phyloP scores from a whole-genome alignment of 257 asterid species.

The Fraxinus excelsior region DNA sequence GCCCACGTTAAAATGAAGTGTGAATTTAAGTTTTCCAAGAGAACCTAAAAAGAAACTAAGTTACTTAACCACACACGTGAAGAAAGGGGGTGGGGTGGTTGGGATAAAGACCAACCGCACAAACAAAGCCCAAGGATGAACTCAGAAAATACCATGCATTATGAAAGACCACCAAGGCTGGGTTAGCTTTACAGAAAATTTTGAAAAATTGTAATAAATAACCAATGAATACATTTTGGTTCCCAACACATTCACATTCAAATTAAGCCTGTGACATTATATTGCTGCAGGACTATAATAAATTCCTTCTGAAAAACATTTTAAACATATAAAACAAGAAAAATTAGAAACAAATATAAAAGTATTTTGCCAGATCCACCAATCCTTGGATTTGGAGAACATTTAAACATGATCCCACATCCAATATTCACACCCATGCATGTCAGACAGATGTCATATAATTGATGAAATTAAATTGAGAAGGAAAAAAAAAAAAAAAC shows the following conservation, averaged over 20 bases:
- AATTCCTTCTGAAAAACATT: conserved; percentile 6
- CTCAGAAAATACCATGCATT: neutral
- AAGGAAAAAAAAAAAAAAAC: neutral
- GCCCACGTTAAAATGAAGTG: conserved; percentile 33
- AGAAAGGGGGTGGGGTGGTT: neutral
- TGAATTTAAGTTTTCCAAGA: conserved; percentile 26
- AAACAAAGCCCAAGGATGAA: conserved; percentile 14
- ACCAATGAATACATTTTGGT: conserved; percentile 14
- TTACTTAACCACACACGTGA: conserved; percentile 4
- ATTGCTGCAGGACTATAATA: conserved; percentile 10
- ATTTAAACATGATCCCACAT: conserved; percentile 1
- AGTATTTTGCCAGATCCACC: neutral
- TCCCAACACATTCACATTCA: conserved; percentile 10
- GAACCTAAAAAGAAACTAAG: conserved; percentile 11
- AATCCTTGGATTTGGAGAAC: conserved; percentile 8
- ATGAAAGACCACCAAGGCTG: conserved; percentile 4
- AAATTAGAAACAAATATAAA: conserved; percentile 1
- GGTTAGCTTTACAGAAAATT: conserved; percentile 1
- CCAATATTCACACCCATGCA: conserved; percentile 11
- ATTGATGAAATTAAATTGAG: neutral
- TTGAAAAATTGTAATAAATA: neutral
- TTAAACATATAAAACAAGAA: neutral
- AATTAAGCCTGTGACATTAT: conserved; percentile 6
- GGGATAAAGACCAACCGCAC: neutral
- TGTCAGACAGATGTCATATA: conserved; percentile 14